Conservation (phyloP, 2,329 filamentous ascomycete genomes). For the Ophiostoma fasciatum region DNA sequence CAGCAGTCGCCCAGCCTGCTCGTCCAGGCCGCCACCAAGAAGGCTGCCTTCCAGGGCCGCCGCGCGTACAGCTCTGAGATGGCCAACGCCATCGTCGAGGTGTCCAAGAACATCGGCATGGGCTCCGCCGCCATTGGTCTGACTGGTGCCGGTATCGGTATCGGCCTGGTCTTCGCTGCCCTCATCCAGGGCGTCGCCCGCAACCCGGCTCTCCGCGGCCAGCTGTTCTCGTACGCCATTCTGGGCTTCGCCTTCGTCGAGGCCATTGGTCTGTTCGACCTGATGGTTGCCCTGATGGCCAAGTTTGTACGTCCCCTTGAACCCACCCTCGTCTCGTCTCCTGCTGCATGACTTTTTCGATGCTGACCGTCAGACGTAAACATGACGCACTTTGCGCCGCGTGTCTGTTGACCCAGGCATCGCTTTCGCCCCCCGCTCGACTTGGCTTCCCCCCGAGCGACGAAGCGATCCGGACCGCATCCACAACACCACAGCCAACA, state of each 20-base stretch:
- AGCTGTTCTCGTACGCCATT: slow-evolving; percentile 64
- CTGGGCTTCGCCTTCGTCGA: slow-evolving; percentile 50
- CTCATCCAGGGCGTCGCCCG: slow-evolving; percentile 81
- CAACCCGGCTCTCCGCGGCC: slow-evolving; percentile 87
- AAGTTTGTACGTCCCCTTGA: slow-evolving; percentile 52
- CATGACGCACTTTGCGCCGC: too few species aligned
- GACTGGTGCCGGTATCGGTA: slow-evolving; percentile 86
- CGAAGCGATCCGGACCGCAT: too few species aligned
- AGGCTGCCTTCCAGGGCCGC: slow-evolving; percentile 43
- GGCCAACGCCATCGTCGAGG: slow-evolving; percentile 75
- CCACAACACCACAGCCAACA: too few species aligned
- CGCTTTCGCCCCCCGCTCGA: too few species aligned
- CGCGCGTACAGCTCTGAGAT: slow-evolving; percentile 81
- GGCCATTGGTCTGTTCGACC: slow-evolving; percentile 44
- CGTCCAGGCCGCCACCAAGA: slow-evolving; percentile 46
- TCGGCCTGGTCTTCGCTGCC: slow-evolving; percentile 84
- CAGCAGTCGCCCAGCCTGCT: slow-evolving; percentile 54
- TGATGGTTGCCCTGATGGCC: slow-evolving; percentile 86
- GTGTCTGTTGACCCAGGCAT: too few species aligned
- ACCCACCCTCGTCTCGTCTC: background rate
- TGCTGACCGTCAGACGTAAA: background rate
- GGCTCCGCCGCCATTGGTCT: slow-evolving; percentile 83
- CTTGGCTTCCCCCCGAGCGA: too few species aligned
- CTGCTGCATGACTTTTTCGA: background rate
- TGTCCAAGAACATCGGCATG: slow-evolving; percentile 85